Conservation (phyloP, 371 early-diverging fungal species). For the Funneliformis caledonium region DNA sequence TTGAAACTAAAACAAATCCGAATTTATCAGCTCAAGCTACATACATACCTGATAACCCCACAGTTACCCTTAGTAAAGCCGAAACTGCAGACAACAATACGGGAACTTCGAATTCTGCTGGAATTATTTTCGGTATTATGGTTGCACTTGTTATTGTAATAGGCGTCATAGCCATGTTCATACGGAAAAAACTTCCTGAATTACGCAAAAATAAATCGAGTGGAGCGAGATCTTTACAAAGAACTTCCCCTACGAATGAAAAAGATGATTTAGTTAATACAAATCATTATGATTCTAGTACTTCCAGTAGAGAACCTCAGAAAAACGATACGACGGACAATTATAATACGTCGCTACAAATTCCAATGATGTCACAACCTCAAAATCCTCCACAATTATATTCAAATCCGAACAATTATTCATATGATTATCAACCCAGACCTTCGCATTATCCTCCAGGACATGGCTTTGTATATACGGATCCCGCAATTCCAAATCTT, state of each 20-base stretch:
- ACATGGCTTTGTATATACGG: too few relatives aligned
- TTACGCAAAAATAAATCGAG: background rate
- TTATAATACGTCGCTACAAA: too few relatives aligned
- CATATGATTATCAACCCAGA: too few relatives aligned
- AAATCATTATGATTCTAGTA: too few relatives aligned
- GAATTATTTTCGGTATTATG: background rate
- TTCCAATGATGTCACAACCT: too few relatives aligned
- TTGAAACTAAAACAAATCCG: background rate
- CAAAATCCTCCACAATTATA: too few relatives aligned
- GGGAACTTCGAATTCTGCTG: background rate
- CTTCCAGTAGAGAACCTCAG: too few relatives aligned
- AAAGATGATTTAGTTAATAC: too few relatives aligned
- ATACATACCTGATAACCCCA: background rate
- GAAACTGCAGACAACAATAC: background rate
- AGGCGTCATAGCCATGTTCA: background rate
- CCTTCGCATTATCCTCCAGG: too few relatives aligned
- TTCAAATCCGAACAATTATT: too few relatives aligned
- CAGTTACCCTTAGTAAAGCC: background rate
- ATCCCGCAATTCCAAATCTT: too few relatives aligned
- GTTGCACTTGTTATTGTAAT: background rate
- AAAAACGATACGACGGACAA: too few relatives aligned
- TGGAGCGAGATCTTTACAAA: background rate
- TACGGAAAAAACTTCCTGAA: background rate
- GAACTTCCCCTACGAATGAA: background rate
- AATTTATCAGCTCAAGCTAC: background rate